Conservation (phyloP, 2,329 filamentous ascomycete genomes). For the Orbilia blumenaviensis region DNA sequence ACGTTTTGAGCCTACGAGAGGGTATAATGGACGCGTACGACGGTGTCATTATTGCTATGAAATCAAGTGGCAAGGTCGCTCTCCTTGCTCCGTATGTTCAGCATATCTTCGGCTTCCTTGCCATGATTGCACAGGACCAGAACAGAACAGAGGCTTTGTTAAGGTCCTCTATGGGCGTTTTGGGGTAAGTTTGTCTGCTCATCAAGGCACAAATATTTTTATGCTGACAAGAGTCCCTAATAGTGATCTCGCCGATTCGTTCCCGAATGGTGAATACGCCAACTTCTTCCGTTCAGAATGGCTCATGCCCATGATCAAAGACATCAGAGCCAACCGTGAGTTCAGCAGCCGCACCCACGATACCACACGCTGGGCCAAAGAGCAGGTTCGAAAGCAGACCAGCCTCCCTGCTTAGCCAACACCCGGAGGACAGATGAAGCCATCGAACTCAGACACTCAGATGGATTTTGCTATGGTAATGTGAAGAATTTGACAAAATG, state of each 20-base stretch:
- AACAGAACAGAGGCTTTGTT: slow-evolving; percentile 92
- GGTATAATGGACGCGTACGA: slow-evolving; percentile 99
- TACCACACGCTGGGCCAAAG: slow-evolving; percentile 94
- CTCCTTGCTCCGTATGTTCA: slow-evolving; percentile 72
- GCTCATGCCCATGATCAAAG: slow-evolving; percentile 88
- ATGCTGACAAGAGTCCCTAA: slow-evolving; percentile 58
- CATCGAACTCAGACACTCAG: not conserved
- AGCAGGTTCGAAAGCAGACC: slow-evolving; percentile 95
- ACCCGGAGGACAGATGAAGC: slow-evolving; percentile 2
- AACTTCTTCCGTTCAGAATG: slow-evolving; percentile 89
- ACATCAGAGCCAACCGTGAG: slow-evolving; percentile 88
- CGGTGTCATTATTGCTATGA: slow-evolving; percentile 94
- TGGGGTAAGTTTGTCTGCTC: slow-evolving; percentile 75
- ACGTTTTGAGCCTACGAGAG: slow-evolving; percentile 91
- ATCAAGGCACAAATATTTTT: not conserved
- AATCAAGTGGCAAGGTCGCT: slow-evolving; percentile 78
- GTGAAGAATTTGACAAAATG: slow-evolving; percentile 26
- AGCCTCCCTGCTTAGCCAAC: slow-evolving; percentile 43
- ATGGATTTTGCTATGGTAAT: slow-evolving; percentile 29
- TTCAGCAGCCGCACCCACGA: slow-evolving; percentile 84
- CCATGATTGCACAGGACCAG: slow-evolving; percentile 78
- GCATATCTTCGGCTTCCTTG: slow-evolving; percentile 86
- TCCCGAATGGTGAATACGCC: slow-evolving; percentile 86
- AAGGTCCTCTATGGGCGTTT: slow-evolving; percentile 94
- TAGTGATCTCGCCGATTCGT: slow-evolving; percentile 92